Evolutionary conservation across 345 rosid genomes (phyloP).

Genomic region (Cardiospermum halicacabum): DNA sequence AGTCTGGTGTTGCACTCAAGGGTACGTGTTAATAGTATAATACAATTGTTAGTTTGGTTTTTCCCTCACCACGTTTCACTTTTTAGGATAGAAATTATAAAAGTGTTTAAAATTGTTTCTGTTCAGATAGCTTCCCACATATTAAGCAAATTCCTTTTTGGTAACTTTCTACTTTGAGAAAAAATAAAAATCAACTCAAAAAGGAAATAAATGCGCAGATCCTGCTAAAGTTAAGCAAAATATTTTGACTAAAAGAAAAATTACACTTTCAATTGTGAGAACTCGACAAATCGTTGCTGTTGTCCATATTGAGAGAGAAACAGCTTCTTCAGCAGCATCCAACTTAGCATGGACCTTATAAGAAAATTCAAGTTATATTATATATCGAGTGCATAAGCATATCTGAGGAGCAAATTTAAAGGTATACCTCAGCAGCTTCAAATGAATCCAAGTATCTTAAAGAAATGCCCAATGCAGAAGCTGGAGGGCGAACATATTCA

Average conservation of each 20-base stretch:
- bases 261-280: constrained; percentile 91
- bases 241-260: constrained; percentile 21
- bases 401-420: constrained; percentile 14
- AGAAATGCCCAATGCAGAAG: constrained; percentile 52
- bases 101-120: not conserved
- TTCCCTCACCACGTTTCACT: no score
- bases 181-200: not conserved
- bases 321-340: constrained; percentile 89
- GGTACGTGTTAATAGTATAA: no score
- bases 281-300: constrained; percentile 94
- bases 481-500: constrained; percentile 57
- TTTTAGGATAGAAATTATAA: no score
- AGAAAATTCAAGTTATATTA: constrained; percentile 20
- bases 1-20: no score
- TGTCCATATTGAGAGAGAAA: constrained; percentile 89
- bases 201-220: not conserved
- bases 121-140: not conserved
- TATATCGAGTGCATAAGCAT: constrained; percentile 16
- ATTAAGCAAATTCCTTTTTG: not conserved
- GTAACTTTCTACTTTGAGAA: not conserved
- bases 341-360: constrained; percentile 60
- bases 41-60: no score
- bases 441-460: constrained; percentile 36
- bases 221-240: constrained; percentile 18
- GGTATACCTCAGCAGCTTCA: constrained; percentile 66